phyloP scores from a whole-genome alignment of 2,329 filamentous ascomycete genomes.

The Grosmannia serpens region DNA sequence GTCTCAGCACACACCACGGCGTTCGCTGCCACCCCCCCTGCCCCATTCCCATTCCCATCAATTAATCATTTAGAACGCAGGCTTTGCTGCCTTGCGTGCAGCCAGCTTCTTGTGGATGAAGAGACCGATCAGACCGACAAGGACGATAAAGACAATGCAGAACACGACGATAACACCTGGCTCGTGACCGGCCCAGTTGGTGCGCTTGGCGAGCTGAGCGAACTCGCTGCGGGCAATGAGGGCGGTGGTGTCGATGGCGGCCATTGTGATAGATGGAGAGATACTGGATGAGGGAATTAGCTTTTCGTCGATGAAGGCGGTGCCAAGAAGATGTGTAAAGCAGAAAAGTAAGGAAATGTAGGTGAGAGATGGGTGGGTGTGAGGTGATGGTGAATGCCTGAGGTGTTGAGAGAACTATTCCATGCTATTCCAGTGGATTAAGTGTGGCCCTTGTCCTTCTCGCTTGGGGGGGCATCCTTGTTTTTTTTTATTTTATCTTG shows the following conservation, averaged over 20 bases:
- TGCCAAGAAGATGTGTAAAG: not conserved
- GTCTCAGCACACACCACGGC: not conserved
- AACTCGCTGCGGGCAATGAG: constrained; percentile 21
- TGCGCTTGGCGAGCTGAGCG: constrained; percentile 37
- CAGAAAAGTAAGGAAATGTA: not conserved
- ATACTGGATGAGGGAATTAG: not conserved
- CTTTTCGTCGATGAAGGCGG: not conserved
- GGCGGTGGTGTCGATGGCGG: constrained; percentile 19
- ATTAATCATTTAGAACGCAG: constrained; percentile 11
- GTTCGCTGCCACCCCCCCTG: not conserved
- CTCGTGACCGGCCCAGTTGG: constrained; percentile 47
- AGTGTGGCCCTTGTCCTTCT: constrained; percentile 10
- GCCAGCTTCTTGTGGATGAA: constrained; percentile 27
- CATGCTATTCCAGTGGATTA: constrained; percentile 6
- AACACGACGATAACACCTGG: constrained; percentile 53
- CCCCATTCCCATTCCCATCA: not conserved
- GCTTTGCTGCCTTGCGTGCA: constrained; percentile 18
- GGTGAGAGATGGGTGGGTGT: not conserved
- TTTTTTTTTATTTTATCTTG: constrained; percentile 2
- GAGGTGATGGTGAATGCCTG: not conserved
- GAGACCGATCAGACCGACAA: constrained; percentile 34
- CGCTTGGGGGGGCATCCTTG: constrained; percentile 2
- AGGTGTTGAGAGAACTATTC: not conserved
- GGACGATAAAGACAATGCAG: constrained; percentile 46
- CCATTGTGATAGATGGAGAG: constrained; percentile 17